phyloP scores from a whole-genome alignment of 257 asterid genomes.

The Lycium ferocissimum region DNA sequence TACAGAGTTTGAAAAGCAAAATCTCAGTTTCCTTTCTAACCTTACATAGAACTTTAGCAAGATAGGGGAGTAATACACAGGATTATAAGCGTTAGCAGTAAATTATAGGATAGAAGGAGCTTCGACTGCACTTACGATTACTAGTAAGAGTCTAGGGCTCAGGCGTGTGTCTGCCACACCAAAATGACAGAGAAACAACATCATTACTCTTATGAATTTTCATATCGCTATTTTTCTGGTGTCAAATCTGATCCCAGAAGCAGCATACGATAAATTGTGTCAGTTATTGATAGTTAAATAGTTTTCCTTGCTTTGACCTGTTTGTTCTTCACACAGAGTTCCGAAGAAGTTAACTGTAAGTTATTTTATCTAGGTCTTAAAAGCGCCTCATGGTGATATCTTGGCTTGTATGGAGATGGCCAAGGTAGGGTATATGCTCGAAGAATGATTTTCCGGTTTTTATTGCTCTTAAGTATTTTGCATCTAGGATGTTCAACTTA shows the following conservation, averaged over 20 bases:
- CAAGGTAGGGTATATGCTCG: slow-evolving; percentile 61
- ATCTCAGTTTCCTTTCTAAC: not conserved
- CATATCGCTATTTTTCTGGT: not conserved
- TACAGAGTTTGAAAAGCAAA: slow-evolving; percentile 8
- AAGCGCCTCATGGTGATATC: slow-evolving; percentile 91
- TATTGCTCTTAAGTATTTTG: not conserved
- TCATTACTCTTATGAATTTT: slow-evolving; percentile 2
- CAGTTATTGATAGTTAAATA: slow-evolving; percentile 6
- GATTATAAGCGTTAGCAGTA: not conserved
- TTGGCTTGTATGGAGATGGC: slow-evolving; percentile 96
- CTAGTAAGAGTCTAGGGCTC: slow-evolving; percentile 1
- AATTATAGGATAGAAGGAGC: slow-evolving; percentile 22
- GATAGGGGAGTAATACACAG: not conserved
- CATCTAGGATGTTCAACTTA: slow-evolving; percentile 17
- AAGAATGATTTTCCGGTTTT: not conserved
- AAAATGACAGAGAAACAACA: not conserved
- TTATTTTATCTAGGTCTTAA: slow-evolving; percentile 64
- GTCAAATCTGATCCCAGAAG: slow-evolving; percentile 2
- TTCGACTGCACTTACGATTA: not conserved
- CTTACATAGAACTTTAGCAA: not conserved
- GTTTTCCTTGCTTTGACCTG: slow-evolving; percentile 6
- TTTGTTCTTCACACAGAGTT: not conserved
- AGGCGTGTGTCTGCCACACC: slow-evolving; percentile 5
- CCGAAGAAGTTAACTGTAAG: slow-evolving; percentile 26
- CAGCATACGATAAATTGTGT: not conserved